Evolutionary conservation across 352 stramenopile species (phyloP), one percentile per base, ranked within the genome.

Genomic region (Phytophthora pistaciae): DNA sequence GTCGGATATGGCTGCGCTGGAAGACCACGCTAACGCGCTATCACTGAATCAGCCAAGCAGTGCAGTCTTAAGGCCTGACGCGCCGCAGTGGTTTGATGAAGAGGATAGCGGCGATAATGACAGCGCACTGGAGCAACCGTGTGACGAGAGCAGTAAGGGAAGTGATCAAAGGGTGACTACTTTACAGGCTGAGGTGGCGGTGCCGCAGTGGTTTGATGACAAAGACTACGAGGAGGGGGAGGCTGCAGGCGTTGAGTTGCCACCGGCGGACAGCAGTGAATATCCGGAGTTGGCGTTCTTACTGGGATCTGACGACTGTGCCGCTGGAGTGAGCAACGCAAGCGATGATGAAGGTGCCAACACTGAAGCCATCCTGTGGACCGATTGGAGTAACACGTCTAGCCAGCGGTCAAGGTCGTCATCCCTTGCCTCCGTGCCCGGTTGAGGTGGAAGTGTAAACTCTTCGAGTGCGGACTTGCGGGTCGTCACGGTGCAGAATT

Each of bases 171-270:
- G 29, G 5, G 23, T 20, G 14, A 23, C 38, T 38, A 21, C 52
- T 21, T 44, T 18, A 18, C 42, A 16, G 16, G 55, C 33, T 40
- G 27, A 56, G 46, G 53, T 23, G 11, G 10, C 14, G 13, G 31
- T 66, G 18, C 46, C 66, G 18, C 66, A 69, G 54, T 74, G 66
- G 66, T 74, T 73, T 60, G 25, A 60, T n/a, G 60, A 60, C 48
- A 50, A 29, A 27, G 67, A 62, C 5, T 50, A 29, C 21, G 67
- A 66, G 6, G 61, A 66, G 2, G 67, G 70, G 23, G 61, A 63
- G 3, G 54, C 65, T 46, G n/a, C 21, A 25, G 66, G 16, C 10
- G n/a, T 64, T 23, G 31, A 67, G 2, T 58, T 54, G n/a, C 56
- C 33, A 20, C 64, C 54, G 33, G 27, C 40, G 7, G 46, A 25